Evolutionary conservation across 805 yeast species (phyloP), one percentile per base, ranked within the genome.

Genomic region (Millerozyma miso): DNA sequence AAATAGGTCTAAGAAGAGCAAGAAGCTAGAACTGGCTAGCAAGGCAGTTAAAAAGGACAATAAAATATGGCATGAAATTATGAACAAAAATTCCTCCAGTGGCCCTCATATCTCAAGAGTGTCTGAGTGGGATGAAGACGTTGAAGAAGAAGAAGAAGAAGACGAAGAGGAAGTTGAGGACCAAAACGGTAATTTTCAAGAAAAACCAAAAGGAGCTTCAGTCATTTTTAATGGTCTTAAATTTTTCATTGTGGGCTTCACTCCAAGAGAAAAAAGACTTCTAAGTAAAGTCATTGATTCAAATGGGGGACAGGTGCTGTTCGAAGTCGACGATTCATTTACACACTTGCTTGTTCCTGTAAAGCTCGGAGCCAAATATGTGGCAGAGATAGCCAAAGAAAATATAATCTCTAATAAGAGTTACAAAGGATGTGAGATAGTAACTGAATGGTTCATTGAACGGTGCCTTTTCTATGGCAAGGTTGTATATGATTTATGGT

Each of bases 391-490:
- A 23, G 10, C 29, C 6, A 23, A 23, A 23, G 29, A 23, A 23
- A 23, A 23, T 7, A 23, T 7, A 6, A 15, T 15, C 7, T 13
- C 7, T 13, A 32, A 13, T 32, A 7, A 7, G 14, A 32, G 17
- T 32, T 13, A 32, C 14, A 6, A 32, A 10, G 10, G 14, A 6
- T 57, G 47, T 2, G 53, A 54, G 14, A 47, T 81, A 0, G 76
- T 80, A 2, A 87, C 95, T 0, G 95, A 88, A 59, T 87, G 91
- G 85, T 82, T 83, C 49, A 63, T 88, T 10, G 96, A 88, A 60
- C 66, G 95, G 44, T 77, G 85, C 18, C 67, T 87, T 17, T 82
- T 74, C 60, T 80, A 80, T 51, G 73, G 76, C 35, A 57, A 62
- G 36, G 50, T 77, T 4, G 60, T 65, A 13, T 52, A 59, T 29